Conservation (phyloP, 441 rosid genomes). For the Croton laevigatus region DNA sequence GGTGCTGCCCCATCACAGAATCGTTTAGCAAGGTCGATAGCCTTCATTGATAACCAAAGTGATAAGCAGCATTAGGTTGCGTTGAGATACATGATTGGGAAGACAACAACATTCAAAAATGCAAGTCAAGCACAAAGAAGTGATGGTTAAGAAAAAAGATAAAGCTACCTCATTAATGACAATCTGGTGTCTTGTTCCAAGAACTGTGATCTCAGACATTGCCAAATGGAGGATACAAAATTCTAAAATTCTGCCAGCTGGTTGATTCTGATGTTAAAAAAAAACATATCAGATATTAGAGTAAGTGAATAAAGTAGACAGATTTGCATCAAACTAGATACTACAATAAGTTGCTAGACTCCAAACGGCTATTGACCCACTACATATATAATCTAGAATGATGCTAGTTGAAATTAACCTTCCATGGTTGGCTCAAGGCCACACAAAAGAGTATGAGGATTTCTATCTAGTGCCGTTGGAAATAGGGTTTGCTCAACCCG, state of each 20-base stretch:
- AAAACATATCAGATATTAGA: conserved; percentile 6
- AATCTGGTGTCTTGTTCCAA: conserved; percentile 82
- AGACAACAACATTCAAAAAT: not conserved
- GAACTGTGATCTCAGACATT: conserved; percentile 83
- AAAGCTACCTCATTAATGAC: conserved; percentile 80
- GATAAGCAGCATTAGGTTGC: not conserved
- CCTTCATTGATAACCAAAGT: conserved; percentile 39
- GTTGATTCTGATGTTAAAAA: conserved; percentile 53
- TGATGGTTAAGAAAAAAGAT: not conserved
- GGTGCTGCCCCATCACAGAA: conserved; percentile 95
- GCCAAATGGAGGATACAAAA: conserved; percentile 86
- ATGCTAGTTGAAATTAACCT: not conserved
- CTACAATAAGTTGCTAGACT: not conserved
- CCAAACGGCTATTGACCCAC: not conserved
- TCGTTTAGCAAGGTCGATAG: conserved; percentile 92
- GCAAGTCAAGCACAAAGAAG: not conserved
- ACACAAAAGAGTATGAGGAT: not conserved
- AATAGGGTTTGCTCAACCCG: too few relatives aligned
- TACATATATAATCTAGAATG: not conserved
- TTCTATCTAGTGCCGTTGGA: too few relatives aligned
- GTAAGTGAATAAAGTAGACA: not conserved
- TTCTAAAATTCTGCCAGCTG: conserved; percentile 84
- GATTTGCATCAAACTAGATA: not conserved
- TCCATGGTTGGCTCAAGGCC: not conserved
- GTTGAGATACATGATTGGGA: not conserved